Base-by-base conservation (phyloP, 768 basidiomycete species). In the Rhizopogon vulgaris region DNA sequence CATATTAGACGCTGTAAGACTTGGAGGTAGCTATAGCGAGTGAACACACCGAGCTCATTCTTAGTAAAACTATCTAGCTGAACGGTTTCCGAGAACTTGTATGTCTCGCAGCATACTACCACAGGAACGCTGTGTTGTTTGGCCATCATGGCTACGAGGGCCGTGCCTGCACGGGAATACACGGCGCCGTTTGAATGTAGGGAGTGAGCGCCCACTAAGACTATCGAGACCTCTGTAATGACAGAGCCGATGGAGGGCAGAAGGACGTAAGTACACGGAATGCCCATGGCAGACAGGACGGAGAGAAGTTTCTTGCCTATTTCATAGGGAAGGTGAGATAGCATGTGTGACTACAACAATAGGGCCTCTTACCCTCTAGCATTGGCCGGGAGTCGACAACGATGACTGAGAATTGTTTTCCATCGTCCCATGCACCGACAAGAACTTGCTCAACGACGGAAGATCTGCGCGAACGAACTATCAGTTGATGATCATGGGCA, bases 61-160 rank as follows among this genome's bases (percentile, higher is more conserved):
- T 90, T 93, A 40, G 89, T 92, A 59, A 99, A 94, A 17, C 88
- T 88, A 67, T 99, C 96, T 50, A 98, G 74, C 68, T 90, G 85
- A 27, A 98, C 86, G 32, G 83, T 83, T 60, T 98, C 95, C 15
- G 90, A 89, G 62, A 94, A 98, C 68, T 99, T 99, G 73, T 98
- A 98, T 4, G 96, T 99, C 71, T 98, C 96, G 60, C 94, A 96
- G 57, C 94, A 97, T 24, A 96, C 93, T 34, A 99, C 82, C 6
- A 98, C 94, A 4, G 96, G 95, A 0, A 97, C 87, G 22, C 84
- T 85, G 60, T 87, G 80, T 42, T 83, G 82, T 67, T 90, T 91
- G 1, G 92, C 90, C 78, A 97, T 84, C 94, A 98, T 95, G 1
- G 94, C 91, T 6, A 98, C 92, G 60, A 94, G 78, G 0, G 95